These are phyloP conservation scores for Panaeolus cyanescens DNA, from an alignment of 768 basidiomycete genomes.

Conservation along the genomic window DNA sequence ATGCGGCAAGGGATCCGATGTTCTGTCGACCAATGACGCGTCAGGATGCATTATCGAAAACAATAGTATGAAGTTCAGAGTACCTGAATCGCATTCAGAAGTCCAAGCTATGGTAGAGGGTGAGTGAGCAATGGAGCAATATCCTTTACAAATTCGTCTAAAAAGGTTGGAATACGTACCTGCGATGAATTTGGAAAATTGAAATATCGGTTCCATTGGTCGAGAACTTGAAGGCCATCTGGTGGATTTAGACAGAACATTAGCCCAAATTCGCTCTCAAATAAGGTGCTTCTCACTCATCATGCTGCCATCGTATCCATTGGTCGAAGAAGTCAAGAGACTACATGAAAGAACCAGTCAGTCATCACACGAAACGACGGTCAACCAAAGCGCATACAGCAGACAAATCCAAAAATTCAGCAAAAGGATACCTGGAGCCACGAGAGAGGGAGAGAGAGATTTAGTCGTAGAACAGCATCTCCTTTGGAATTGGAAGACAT, in stretches of 20 bases:
- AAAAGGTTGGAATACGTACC: no score
- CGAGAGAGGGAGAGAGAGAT: neutral
- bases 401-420: neutral
- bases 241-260: neutral
- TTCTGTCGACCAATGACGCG: slow-evolving; percentile 39
- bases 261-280: neutral
- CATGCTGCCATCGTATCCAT: slow-evolving; percentile 78
- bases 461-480: neutral
- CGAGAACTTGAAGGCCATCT: slow-evolving; percentile 67
- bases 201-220: slow-evolving; percentile 69
- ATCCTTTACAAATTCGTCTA: no score
- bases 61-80: no score
- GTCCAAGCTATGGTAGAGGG: slow-evolving; percentile 53
- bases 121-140: neutral
- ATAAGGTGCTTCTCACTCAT: slow-evolving; percentile 41
- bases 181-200: slow-evolving; percentile 40
- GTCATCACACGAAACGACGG: neutral
- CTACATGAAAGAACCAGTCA: neutral
- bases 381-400: neutral
- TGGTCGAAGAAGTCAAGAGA: slow-evolving; percentile 75
- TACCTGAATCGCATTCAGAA: slow-evolving; percentile 74
- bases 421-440: neutral
- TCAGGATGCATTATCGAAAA: neutral
- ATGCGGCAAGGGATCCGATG: slow-evolving; percentile 67
- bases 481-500: neutral